phyloP scores from a whole-genome alignment of 148 eudicot genomes.

The Vaccinium corymbosum region DNA sequence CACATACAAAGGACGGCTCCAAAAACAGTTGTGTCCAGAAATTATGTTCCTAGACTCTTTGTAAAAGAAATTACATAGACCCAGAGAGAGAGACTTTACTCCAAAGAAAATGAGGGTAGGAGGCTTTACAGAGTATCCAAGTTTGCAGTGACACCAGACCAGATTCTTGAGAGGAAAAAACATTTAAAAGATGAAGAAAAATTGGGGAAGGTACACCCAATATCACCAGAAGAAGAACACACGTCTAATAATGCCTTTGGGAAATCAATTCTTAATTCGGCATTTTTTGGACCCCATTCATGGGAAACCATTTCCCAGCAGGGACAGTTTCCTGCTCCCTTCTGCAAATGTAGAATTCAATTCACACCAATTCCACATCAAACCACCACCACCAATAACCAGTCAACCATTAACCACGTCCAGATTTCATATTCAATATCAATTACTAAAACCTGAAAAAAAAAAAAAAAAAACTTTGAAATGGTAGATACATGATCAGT shows the following conservation, averaged over 20 bases:
- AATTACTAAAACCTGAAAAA: neutral
- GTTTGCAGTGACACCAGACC: neutral
- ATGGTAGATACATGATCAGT: neutral
- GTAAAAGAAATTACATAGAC: neutral
- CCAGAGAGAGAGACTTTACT: neutral
- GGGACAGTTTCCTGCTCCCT: neutral
- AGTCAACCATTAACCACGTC: neutral
- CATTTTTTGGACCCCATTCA: neutral
- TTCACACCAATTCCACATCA: neutral
- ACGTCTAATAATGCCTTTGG: neutral
- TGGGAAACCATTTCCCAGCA: neutral
- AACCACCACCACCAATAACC: neutral
- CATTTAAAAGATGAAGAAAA: neutral
- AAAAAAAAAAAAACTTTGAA: no score
- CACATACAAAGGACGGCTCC: no score
- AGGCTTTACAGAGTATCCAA: neutral
- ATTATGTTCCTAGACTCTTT: no score
- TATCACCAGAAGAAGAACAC: neutral
- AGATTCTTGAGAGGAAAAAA: neutral
- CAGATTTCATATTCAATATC: neutral
- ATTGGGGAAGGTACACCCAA: constrained; percentile 1
- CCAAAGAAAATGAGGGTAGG: neutral
- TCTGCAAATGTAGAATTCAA: neutral
- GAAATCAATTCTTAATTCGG: neutral
- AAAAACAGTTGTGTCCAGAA: no score